Base-by-base conservation (phyloP, 805 yeast genomes). In the Candida maris region DNA sequence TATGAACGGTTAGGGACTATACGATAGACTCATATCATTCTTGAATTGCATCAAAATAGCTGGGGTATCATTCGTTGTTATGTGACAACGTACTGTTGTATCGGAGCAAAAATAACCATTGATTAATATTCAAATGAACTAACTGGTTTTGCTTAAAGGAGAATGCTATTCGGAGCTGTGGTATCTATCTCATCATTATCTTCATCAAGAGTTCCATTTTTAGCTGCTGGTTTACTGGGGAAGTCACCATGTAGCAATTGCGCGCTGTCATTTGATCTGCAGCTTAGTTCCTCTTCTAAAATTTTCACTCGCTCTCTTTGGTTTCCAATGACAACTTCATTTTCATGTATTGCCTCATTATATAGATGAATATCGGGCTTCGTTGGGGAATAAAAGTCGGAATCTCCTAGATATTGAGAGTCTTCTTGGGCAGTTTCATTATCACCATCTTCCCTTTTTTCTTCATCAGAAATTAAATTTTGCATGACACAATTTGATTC, bases 271-370 rank as follows among this genome's bases (percentile, higher is more conserved):
- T 25, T 16, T 7, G 62, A 73, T 38, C 85, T 61, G 35, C 55
- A 52, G n/a, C 49, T 43, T 17, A 78, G 58, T 50, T 81, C 85
- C 14, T 61, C 52, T 21, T 67, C 63, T 14, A 80, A 50, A 0
- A 68, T 66, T 3, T 57, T 61, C 3, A 78, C 51, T 39, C 82
- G 59, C 25, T 65, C 62, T 8, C 53, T 40, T 50, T 79, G 81
- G 49, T 73, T 79, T 3, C 54, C 47, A 16, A 80, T 60, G n/a
- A 80, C 83, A 3, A 54, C 51, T 9, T 64, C 57, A 53, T 82
- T 82, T 45, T 81, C 89, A 6, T 52, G 48, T 13, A 79, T 65
- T 7, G 80, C 68, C n/a, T 75, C 81, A 5, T 48, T 53, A 56
- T 73, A 81, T 12, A 82, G 50, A 12, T 60, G 54, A n/a, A 63